Evolutionary conservation across 768 basidiomycete species (phyloP).

Genomic region (Mycena indigotica): DNA sequence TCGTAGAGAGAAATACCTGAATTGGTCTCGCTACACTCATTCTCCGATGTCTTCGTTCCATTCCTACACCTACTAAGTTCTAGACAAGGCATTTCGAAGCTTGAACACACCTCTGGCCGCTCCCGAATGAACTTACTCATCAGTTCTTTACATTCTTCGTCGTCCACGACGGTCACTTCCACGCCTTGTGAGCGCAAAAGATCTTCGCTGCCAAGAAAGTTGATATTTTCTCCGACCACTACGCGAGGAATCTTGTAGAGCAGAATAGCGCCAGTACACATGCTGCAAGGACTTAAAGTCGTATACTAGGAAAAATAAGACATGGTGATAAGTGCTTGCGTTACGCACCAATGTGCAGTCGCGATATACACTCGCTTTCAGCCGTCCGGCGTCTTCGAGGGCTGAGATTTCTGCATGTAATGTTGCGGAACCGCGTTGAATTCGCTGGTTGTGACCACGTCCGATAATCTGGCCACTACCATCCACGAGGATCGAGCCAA

Average conservation of each 20-base stretch:
- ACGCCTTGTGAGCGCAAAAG: slow-evolving; percentile 55
- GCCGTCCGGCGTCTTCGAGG: slow-evolving; percentile 54
- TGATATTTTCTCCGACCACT: slow-evolving; percentile 65
- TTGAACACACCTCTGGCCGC: slow-evolving; percentile 49
- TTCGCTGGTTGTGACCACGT: slow-evolving; percentile 37
- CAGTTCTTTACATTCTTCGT: slow-evolving; percentile 52
- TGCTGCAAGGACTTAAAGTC: slow-evolving; percentile 56
- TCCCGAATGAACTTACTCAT: slow-evolving; percentile 60
- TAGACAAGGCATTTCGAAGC: slow-evolving; percentile 8
- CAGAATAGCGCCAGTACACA: slow-evolving; percentile 67
- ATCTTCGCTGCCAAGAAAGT: slow-evolving; percentile 56
- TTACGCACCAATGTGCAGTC: slow-evolving; percentile 50
- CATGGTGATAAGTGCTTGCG: not conserved
- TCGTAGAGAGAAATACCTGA: too few relatives aligned
- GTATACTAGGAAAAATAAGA: slow-evolving; percentile 32
- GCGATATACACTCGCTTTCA: slow-evolving; percentile 46
- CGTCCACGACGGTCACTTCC: slow-evolving; percentile 52
- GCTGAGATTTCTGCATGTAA: slow-evolving; percentile 42
- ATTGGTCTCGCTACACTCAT: too few relatives aligned
- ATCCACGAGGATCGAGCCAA: slow-evolving; percentile 51
- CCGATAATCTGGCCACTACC: slow-evolving; percentile 28
- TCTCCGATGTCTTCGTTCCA: slow-evolving; percentile 70
- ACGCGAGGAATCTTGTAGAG: slow-evolving; percentile 66
- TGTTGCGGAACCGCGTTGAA: slow-evolving; percentile 38
- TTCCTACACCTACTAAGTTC: slow-evolving; percentile 28